phyloP scores from a whole-genome alignment of 345 rosid genomes.

The Citrus sinensis region DNA sequence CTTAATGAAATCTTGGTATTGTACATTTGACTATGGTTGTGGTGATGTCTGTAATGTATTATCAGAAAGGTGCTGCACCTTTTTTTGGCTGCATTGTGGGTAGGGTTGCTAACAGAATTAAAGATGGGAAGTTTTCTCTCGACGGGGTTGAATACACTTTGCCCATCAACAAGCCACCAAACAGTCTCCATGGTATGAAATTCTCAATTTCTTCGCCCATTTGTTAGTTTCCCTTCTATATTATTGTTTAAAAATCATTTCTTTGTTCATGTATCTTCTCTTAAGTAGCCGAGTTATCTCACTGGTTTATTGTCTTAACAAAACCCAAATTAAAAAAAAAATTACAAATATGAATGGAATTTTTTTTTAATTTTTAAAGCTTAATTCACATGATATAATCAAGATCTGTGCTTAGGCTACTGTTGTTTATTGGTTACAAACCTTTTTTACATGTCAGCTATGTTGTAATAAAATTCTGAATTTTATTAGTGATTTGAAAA shows the following conservation, averaged over 20 bases:
- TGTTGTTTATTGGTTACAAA: neutral
- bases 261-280: neutral
- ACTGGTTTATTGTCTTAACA: neutral
- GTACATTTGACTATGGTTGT: neutral
- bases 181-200: slow-evolving; percentile 86
- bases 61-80: slow-evolving; percentile 77
- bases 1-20: neutral
- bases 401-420: neutral
- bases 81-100: slow-evolving; percentile 96
- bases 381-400: neutral
- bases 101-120: slow-evolving; percentile 87
- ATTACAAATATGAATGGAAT: neutral
- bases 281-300: neutral
- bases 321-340: too few relatives aligned
- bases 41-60: neutral
- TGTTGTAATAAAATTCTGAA: neutral
- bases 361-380: neutral
- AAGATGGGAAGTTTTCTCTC: slow-evolving; percentile 75
- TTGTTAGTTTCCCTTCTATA: neutral
- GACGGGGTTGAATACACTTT: slow-evolving; percentile 64
- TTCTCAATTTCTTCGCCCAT: neutral
- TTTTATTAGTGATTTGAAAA: neutral
- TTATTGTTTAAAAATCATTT: neutral
- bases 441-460: neutral
- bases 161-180: slow-evolving; percentile 87